Conservation (phyloP, 306 rosid genomes). For the Trifolium repens region DNA sequence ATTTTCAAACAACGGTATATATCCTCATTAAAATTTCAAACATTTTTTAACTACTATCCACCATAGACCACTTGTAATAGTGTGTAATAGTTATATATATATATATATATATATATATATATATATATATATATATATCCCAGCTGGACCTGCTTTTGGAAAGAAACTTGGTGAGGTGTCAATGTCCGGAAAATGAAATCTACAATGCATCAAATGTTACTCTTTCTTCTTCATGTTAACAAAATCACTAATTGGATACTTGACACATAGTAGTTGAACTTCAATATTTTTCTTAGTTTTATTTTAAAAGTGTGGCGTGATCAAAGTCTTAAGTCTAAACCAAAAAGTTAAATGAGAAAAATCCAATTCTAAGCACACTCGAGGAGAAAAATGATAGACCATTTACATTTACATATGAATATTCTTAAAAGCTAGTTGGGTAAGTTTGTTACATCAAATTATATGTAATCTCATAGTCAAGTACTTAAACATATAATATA, state of each 20-base stretch:
- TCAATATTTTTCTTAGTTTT: background rate
- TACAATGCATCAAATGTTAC: conserved; percentile 24
- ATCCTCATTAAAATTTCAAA: too few relatives aligned
- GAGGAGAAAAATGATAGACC: conserved; percentile 11
- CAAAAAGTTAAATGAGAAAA: conserved; percentile 18
- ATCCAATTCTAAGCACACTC: conserved; percentile 34
- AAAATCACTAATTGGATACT: conserved; percentile 48
- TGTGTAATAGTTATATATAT: too few relatives aligned
- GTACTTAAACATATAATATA: background rate
- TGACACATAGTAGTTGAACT: conserved; percentile 20
- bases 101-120: too few relatives aligned
- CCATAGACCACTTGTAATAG: too few relatives aligned
- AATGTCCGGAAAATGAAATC: conserved; percentile 41
- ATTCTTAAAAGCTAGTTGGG: conserved; percentile 7
- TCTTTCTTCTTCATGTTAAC: conserved; percentile 43
- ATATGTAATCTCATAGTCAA: conserved; percentile 18
- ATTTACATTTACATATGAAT: background rate
- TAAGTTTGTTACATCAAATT: conserved; percentile 44
- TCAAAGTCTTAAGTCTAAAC: conserved; percentile 25
- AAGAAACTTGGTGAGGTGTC: conserved; percentile 43
- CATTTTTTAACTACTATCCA: too few relatives aligned
- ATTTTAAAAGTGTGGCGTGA: conserved; percentile 37
- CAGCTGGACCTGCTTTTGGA: background rate
- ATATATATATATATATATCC: too few relatives aligned
- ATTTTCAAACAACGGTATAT: too few relatives aligned